Conservation (phyloP, 2,329 filamentous ascomycete species). For the Botryotinia convoluta region DNA sequence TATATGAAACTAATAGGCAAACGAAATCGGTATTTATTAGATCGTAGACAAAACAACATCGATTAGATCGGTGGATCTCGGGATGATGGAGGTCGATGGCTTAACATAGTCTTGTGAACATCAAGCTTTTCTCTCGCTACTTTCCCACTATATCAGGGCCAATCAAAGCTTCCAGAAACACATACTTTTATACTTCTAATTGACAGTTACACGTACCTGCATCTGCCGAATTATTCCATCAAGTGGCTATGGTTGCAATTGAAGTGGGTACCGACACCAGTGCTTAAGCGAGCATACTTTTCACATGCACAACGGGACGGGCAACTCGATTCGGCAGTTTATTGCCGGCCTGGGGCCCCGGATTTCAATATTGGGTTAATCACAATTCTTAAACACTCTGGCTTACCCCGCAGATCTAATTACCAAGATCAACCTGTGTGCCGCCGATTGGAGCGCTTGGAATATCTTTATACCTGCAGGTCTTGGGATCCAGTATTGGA, state of each 20-base stretch:
- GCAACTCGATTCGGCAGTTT: neutral
- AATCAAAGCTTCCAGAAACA: neutral
- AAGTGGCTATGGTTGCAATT: neutral
- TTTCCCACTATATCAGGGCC: neutral
- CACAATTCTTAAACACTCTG: neutral
- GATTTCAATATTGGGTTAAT: neutral
- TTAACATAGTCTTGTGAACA: neutral
- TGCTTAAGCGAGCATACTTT: neutral
- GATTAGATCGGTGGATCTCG: neutral
- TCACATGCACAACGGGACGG: conserved; percentile 3
- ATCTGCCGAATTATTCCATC: neutral
- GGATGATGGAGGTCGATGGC: neutral
- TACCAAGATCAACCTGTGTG: neutral
- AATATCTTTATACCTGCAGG: neutral
- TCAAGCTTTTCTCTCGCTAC: neutral
- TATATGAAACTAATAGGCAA: neutral
- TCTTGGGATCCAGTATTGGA: neutral
- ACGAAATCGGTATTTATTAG: neutral
- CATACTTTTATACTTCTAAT: neutral
- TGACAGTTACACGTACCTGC: neutral
- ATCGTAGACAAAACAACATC: neutral
- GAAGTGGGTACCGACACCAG: neutral
- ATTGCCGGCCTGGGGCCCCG: neutral
- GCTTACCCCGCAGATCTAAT: neutral
- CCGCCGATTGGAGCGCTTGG: conserved; percentile 6